Evolutionary conservation across 352 stramenopile species (phyloP).

Genomic region (Paralagenidium karlingii): DNA sequence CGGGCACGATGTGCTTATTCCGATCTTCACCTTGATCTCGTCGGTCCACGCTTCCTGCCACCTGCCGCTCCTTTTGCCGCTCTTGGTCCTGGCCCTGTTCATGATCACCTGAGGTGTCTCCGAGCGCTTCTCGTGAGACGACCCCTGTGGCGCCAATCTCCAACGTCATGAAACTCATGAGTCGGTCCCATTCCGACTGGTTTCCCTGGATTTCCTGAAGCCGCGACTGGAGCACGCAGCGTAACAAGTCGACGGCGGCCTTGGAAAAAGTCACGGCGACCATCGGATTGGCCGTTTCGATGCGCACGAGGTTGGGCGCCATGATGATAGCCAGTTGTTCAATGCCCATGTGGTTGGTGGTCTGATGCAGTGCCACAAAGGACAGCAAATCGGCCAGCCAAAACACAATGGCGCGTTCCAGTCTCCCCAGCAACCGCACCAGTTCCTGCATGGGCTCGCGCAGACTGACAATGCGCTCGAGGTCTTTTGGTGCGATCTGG

Average conservation of each 20-base stretch:
- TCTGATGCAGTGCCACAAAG: conserved; percentile 51
- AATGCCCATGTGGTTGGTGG: conserved; percentile 80
- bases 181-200: too few species aligned
- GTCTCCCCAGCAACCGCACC: conserved; percentile 21
- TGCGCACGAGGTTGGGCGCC: conserved; percentile 78
- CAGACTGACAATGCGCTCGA: conserved; percentile 19
- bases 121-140: too few species aligned
- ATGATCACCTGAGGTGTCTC: too few species aligned
- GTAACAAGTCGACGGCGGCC: conserved; percentile 69
- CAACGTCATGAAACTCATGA: too few species aligned
- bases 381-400: conserved; percentile 80
- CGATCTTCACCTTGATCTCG: too few species aligned
- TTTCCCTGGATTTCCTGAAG: too few species aligned
- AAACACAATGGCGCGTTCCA: conserved; percentile 42
- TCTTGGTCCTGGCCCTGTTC: too few species aligned
- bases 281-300: conserved; percentile 77
- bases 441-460: conserved; percentile 25
- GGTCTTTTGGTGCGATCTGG: conserved; percentile 35
- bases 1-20: too few species aligned
- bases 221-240: conserved; percentile 27
- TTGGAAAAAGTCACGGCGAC: conserved; percentile 78
- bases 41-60: too few species aligned
- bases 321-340: conserved; percentile 86
- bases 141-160: too few species aligned
- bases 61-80: too few species aligned